Base-by-base conservation (phyloP, 2,329 filamentous ascomycete species). In the Apiospora pterosperma region DNA sequence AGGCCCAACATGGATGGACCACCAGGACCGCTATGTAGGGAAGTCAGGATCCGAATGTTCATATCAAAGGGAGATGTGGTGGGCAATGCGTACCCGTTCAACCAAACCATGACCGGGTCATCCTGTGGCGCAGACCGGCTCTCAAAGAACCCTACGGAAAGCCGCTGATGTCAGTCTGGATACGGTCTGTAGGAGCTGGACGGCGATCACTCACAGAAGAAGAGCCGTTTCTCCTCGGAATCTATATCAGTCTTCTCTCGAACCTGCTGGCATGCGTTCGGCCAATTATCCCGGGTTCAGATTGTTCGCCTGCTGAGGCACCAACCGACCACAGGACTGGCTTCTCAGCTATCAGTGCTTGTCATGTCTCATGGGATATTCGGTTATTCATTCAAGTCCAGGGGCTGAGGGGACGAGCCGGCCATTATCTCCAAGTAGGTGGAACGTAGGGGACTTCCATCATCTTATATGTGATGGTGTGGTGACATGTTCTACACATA, bases 1-100 rank as follows among this genome's bases (percentile, higher is more conserved):
- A 69, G 62, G 23, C 68, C 68, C 39, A 69, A 61, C 61, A 68
- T 52, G 39, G 63, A 63, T 4, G 63, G 65, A 14, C 65, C 65
- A 11, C 72, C 67, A 65, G 34, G 23, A 64, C 71, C 42, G 60
- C 69, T 65, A 64, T 59, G 38, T 19, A 6, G 19, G 14, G 16
- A 31, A 19, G 25, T 52, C 25, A 31, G 44, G 19, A n/a, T 52
- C 14, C 14, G 23, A 11, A 11, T 14, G 16, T 31, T 7, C 25
- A 6, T 31, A 5, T 28, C 6, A 7, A n/a, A 52, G 7, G 25
- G 8, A 23, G 21, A 10, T 12, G 19, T 41, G 31, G 21, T 36
- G 60, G 16, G 59, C 8, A 38, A 36, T 52, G 25, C 39, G 25
- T 39, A 65, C 63, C 65, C 65, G 38, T 67, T 67, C 8, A 67